A percentile compares a stretch with the other conserved stretches of the same genome.
These are phyloP conservation scores for Lathyrus sativus DNA, from an alignment of 306 rosid genomes.

Conservation along the genomic window DNA sequence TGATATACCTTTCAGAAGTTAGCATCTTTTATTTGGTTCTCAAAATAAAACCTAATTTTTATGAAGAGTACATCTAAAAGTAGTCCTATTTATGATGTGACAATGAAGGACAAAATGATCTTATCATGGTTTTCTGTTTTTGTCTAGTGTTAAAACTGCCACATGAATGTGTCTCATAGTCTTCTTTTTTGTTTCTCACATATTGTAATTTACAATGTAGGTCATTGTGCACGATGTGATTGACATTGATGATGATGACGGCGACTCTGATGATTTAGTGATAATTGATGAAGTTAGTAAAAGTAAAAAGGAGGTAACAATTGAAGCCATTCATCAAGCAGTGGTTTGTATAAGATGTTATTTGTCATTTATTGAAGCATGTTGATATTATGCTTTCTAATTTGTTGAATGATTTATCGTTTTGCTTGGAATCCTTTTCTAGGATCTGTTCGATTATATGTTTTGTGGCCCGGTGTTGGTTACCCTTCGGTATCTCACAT, in stretches of 20 bases:
- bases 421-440: too few relatives aligned
- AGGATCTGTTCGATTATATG: too few relatives aligned
- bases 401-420: too few relatives aligned
- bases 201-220: conserved; percentile 42
- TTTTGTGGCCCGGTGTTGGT: too few relatives aligned
- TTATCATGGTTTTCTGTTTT: background rate
- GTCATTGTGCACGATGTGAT: conserved; percentile 56
- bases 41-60: background rate
- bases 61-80: background rate
- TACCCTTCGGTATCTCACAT: too few relatives aligned
- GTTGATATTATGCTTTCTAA: too few relatives aligned
- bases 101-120: background rate
- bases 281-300: conserved; percentile 50
- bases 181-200: conserved; percentile 7
- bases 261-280: conserved; percentile 48
- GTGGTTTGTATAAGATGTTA: conserved; percentile 49
- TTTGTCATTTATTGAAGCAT: too few relatives aligned
- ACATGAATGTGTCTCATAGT: background rate
- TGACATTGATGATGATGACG: conserved; percentile 67
- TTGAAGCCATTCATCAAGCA: conserved; percentile 37
- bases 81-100: background rate
- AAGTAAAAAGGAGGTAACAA: conserved; percentile 57
- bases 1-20: too few relatives aligned
- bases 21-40: background rate
- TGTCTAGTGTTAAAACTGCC: background rate